A percentile compares a stretch with the other conserved stretches of the same genome.
phyloP scores from a whole-genome alignment of 192 early-diverging fungal genomes.

The Backusella luteola region DNA sequence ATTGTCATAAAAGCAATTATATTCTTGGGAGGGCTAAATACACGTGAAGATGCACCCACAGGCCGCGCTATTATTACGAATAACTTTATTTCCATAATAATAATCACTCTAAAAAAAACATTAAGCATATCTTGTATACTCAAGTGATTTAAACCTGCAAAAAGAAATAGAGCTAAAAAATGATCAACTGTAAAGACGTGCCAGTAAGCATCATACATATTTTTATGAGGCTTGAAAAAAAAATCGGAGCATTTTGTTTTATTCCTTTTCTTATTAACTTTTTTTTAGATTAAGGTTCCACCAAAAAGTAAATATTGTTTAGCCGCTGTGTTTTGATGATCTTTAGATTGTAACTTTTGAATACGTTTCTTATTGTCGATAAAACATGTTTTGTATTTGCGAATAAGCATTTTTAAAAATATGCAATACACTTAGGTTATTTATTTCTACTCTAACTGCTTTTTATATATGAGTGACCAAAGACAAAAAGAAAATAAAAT shows the following conservation, averaged over 20 bases:
- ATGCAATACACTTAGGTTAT: background rate
- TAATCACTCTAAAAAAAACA: background rate
- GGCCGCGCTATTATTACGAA: background rate
- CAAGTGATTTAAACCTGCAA: background rate
- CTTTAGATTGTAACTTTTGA: background rate
- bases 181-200: background rate
- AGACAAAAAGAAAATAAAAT: conserved; percentile 21
- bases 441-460: background rate
- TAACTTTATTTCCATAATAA: background rate
- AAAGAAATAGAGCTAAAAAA: background rate
- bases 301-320: background rate
- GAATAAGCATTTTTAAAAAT: background rate
- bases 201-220: background rate
- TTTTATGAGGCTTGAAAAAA: background rate
- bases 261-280: background rate
- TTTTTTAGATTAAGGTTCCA: background rate
- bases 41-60: background rate
- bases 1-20: background rate
- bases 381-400: background rate
- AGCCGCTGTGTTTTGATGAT: conserved; percentile 1
- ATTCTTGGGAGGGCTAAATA: background rate
- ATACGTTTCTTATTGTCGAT: background rate
- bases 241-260: background rate
- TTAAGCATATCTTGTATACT: background rate
- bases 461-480: background rate